A percentile compares a stretch with the other conserved stretches of the same genome.
These are phyloP conservation scores for Onygenales sp. DNA, from an alignment of 2,329 filamentous ascomycete species.

Conservation along the genomic window DNA sequence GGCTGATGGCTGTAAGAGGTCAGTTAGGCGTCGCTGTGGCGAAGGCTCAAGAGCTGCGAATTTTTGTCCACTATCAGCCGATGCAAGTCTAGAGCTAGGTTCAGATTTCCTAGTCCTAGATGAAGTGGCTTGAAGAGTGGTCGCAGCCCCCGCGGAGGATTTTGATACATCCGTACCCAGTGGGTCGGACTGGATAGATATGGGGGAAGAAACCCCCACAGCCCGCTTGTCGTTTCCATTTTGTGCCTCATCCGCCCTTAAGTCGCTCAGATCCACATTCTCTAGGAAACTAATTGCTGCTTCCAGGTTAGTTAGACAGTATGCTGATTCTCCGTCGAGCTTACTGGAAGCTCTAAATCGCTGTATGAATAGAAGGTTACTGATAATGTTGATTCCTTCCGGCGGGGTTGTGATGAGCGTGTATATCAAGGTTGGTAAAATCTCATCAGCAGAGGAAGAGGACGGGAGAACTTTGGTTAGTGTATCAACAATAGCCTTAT, in stretches of 20 bases:
- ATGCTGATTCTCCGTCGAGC: conserved; percentile 86
- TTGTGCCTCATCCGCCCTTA: conserved; percentile 69
- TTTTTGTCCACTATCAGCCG: background rate
- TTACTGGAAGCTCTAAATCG: conserved; percentile 77
- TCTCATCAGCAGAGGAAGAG: conserved; percentile 87
- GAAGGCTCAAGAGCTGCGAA: conserved; percentile 30
- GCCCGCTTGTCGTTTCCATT: conserved; percentile 55
- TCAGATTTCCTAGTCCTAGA: conserved; percentile 15
- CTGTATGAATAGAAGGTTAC: conserved; percentile 91
- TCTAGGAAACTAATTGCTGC: conserved; percentile 90
- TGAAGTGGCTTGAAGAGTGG: conserved; percentile 15
- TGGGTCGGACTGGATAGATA: conserved; percentile 18
- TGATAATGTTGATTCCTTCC: conserved; percentile 78
- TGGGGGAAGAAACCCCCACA: conserved; percentile 18
- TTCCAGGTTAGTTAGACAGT: conserved; percentile 92
- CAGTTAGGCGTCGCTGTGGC: conserved; percentile 69
- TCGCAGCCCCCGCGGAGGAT: conserved; percentile 8
- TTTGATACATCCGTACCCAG: conserved; percentile 6
- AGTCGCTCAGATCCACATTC: conserved; percentile 83
- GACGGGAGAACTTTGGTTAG: conserved; percentile 56
- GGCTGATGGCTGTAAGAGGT: conserved; percentile 75
- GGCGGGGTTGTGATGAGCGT: conserved; percentile 84
- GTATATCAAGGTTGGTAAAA: conserved; percentile 94
- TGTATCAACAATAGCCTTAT: conserved; percentile 91
- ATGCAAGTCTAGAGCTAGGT: background rate